Base-by-base conservation (phyloP, 2,329 filamentous ascomycete species). In the Biscogniauxia sp. region DNA sequence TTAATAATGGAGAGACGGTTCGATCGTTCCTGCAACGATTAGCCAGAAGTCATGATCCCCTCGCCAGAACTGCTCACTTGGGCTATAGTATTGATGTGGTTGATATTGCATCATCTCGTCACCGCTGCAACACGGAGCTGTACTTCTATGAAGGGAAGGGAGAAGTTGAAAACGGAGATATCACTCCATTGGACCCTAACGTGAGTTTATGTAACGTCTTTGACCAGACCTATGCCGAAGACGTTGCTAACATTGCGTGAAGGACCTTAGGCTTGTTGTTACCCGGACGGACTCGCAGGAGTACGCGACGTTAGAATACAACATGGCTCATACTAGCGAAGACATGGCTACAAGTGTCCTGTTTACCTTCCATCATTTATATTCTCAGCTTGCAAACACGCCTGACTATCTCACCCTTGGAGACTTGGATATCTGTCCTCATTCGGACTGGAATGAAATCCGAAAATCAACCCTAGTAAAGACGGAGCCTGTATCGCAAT, bases 361-460 rank as follows among this genome's bases (percentile, higher is more conserved):
- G 8, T 57, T 59, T 19, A 65, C 64, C 23, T 65, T 65, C 54
- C 55, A 62, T 52, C 64, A 62, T 15, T 61, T 65, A 59, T 64
- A 64, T 41, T 59, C 54, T 20, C 61, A 65, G 51, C 17, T 64
- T 41, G 26, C 20, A 11, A 53, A 20, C 8, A 56, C 59, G 5
- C 58, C 59, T 6, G 50, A 50, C 25, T 5, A 52, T 20, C 62
- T 37, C 19, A 55, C 62, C 54, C 56, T 65, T 8, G 51, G 58
- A 11, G 60, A 65, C 20, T 51, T 65, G 45, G 60, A 64, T 6
- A 20, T 53, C 26, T 65, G 64, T 23, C 32, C 64, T 45, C 50
- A 45, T 17, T 45, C 17, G n/a, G 37, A 57, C 19, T 23, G 51
- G 49, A n/a, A 57, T 15, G 45, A 57, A 19, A 52, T 57, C 11